A percentile compares a stretch with the other conserved stretches of the same genome.
Conservation (phyloP, 23 red algal genomes). For the Gracilaria vermiculophylla region DNA sequence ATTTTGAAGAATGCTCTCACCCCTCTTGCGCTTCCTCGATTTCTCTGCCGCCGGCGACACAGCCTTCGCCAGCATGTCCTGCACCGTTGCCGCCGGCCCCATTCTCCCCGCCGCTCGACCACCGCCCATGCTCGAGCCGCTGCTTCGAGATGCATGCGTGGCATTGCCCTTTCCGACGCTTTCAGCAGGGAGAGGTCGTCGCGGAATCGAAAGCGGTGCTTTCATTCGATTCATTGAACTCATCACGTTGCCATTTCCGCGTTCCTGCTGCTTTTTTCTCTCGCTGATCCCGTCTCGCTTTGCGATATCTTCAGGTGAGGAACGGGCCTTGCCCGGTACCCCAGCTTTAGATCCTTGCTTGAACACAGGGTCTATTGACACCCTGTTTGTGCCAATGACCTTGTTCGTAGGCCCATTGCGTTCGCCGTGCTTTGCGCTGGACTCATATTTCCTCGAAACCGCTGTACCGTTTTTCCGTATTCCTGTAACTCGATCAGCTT, state of each 20-base stretch:
- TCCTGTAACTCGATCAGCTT: not conserved
- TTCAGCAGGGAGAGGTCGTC: not conserved
- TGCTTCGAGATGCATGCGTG: not conserved
- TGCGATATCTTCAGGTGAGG: not conserved
- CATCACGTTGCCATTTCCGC: not conserved
- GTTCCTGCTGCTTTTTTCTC: not conserved
- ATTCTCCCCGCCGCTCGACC: not conserved
- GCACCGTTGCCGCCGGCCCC: slow-evolving; percentile 11
- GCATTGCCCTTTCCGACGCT: not conserved
- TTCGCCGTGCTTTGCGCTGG: not conserved
- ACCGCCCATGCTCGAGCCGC: not conserved
- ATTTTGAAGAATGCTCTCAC: not conserved
- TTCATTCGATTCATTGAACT: not conserved
- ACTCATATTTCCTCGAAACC: not conserved
- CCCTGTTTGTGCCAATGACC: not conserved
- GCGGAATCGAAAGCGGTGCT: not conserved
- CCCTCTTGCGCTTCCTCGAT: not conserved
- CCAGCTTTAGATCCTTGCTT: not conserved
- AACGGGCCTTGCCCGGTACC: not conserved
- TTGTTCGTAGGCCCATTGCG: not conserved
- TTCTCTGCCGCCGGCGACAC: too few relatives aligned
- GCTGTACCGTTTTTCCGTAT: not conserved
- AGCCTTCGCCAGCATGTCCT: not conserved
- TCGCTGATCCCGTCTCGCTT: not conserved
- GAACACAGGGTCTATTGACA: not conserved